These are phyloP conservation scores for Trichaptum fuscoviolaceum DNA, from an alignment of 768 basidiomycete genomes.

Conservation along the genomic window DNA sequence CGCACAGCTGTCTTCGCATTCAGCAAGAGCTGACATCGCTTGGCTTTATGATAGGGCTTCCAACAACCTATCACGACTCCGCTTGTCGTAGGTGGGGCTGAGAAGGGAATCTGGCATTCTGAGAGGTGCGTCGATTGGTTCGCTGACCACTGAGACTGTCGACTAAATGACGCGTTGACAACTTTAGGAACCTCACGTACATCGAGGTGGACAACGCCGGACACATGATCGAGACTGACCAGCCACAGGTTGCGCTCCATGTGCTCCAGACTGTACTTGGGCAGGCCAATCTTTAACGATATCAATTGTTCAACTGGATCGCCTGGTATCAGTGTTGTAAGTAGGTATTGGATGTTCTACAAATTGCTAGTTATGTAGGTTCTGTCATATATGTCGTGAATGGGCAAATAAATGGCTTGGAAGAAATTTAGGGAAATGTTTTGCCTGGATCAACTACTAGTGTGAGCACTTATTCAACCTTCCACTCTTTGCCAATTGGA, in stretches of 20 bases:
- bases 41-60: conserved; percentile 6
- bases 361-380: not conserved
- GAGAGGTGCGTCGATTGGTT: not conserved
- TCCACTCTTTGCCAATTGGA: conserved; percentile 58
- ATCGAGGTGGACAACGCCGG: conserved; percentile 6
- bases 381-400: not conserved
- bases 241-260: conserved; percentile 9
- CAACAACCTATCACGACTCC: not conserved
- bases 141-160: not conserved
- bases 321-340: not conserved
- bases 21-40: not conserved
- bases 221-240: conserved; percentile 10
- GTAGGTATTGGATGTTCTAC: not conserved
- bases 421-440: not conserved
- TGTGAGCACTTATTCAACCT: conserved; percentile 51
- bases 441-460: not conserved
- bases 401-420: not conserved
- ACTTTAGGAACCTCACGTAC: not conserved
- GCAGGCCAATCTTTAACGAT: not conserved
- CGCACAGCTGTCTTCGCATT: not conserved
- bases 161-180: not conserved
- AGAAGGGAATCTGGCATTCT: not conserved
- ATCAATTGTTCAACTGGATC: not conserved
- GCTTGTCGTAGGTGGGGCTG: conserved; percentile 2
- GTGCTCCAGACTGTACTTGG: conserved; percentile 9